A percentile compares a stretch with the other conserved stretches of the same genome.
These are phyloP conservation scores for Globisporangium acanthophoron DNA, from an alignment of 352 stramenopile species.

Conservation along the genomic window DNA sequence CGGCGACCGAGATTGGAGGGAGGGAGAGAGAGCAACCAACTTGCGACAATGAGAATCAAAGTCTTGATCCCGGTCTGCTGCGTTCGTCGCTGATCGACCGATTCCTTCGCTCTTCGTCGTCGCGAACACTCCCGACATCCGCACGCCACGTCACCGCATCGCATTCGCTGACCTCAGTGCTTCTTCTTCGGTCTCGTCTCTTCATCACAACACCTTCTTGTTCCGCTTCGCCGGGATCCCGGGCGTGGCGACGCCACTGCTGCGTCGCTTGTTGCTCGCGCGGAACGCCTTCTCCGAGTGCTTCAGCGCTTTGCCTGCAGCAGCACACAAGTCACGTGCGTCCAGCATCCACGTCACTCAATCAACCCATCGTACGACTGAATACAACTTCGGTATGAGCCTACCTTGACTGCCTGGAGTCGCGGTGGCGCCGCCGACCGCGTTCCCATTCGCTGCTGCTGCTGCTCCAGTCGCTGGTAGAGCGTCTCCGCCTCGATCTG, in stretches of 20 bases:
- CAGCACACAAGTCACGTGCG: background rate
- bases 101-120: no score
- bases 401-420: conserved; percentile 32
- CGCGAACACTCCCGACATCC: no score
- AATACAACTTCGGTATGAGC: background rate
- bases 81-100: no score
- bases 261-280: conserved; percentile 35
- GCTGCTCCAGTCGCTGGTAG: conserved; percentile 4
- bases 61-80: no score
- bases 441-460: background rate
- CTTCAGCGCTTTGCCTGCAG: conserved; percentile 43
- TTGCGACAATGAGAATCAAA: no score
- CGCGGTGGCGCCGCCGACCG: conserved; percentile 11
- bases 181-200: conserved; percentile 10
- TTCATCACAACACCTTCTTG: conserved; percentile 39
- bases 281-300: conserved; percentile 48
- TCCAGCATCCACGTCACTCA: no score
- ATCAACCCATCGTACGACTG: background rate
- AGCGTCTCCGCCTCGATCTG: conserved; percentile 31
- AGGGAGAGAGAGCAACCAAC: no score
- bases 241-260: conserved; percentile 10
- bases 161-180: no score
- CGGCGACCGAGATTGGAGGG: no score
- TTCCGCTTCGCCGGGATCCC: conserved; percentile 47
- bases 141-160: no score